Base-by-base conservation (phyloP, 768 basidiomycete species). In the Tulasnella sp. region DNA sequence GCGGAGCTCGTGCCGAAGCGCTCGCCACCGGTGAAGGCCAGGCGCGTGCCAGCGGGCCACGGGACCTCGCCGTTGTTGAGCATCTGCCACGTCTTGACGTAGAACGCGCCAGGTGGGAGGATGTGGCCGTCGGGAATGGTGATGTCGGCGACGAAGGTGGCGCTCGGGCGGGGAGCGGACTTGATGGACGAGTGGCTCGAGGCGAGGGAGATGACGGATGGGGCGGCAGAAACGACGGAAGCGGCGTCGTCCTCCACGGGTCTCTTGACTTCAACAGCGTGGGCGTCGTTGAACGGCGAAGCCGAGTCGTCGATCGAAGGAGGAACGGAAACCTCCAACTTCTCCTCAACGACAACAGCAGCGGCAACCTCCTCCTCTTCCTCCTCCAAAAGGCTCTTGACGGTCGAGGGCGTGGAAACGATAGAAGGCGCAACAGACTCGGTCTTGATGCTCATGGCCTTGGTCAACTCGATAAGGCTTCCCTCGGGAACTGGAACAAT, bases 81-180 rank as follows among this genome's bases (percentile, higher is more conserved):
- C 86, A 95, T 87, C 77, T 87, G 86, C 94, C 94, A 96, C 29
- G 89, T 90, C 84, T 95, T 95, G 77, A 94, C 88, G 81, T 95
- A 96, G 82, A 93, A 92, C 0, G 92, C 93, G 44, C 94, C 94
- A 9, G 93, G 90, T 40, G 93, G 92, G 82, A 95, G 92, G 32
- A 86, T 84, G 81, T 93, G 92, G 0, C 93, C 93, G 80, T 92
- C 91, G 5, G 88, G 86, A 73, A 93, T 90, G 44, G 92, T 94
- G 55, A 90, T 86, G 82, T 94, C 91, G 46, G 86, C 86, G 7
- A 94, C 79, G 79, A 91, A 91, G 6, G 84, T 85, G 4, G 92
- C 91, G 48, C 86, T 86, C 78, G 92, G 82, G 26, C 83, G 81
- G 20, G n/a, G 71, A 70, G 77, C 73, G 42, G 29, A 78, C 32